Conservation (phyloP, 2,329 filamentous ascomycete genomes). For the Orbilia quercus region DNA sequence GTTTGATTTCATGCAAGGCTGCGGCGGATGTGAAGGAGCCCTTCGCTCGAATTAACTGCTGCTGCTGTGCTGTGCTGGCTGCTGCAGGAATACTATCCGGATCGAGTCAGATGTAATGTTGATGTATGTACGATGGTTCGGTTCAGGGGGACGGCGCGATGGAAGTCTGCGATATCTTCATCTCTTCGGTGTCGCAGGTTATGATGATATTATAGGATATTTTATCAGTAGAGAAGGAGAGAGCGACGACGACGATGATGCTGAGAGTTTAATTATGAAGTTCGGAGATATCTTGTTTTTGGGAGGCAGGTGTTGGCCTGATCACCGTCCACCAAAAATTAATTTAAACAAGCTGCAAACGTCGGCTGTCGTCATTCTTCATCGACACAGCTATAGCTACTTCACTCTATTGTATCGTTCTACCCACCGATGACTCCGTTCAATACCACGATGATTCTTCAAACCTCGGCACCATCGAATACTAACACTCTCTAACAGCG, state of each 20-base stretch:
- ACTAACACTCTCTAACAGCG: too few species aligned
- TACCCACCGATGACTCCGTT: too few species aligned
- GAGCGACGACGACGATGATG: not conserved
- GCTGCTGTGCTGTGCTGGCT: conserved; percentile 2
- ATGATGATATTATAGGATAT: too few species aligned
- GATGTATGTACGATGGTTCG: too few species aligned
- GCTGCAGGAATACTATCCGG: conserved; percentile 13
- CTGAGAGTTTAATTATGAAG: not conserved
- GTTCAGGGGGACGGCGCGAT: conserved; percentile 3
- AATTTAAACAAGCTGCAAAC: not conserved
- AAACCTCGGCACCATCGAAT: too few species aligned
- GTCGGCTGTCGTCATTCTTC: not conserved
- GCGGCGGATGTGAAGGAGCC: conserved; percentile 11
- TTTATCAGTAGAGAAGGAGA: not conserved
- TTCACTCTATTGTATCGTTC: not conserved
- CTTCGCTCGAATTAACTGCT: too few species aligned
- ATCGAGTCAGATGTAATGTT: not conserved
- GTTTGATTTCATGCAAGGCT: not conserved
- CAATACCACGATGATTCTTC: too few species aligned
- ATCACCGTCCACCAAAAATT: not conserved
- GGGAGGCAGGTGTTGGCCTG: not conserved
- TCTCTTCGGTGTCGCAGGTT: not conserved
- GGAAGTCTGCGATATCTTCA: conserved; percentile 17
- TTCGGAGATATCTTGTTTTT: not conserved
- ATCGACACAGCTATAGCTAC: not conserved